Evolutionary conservation across 176 grass and related monocot genomes (phyloP).

Genomic region (Carex littledalei): DNA sequence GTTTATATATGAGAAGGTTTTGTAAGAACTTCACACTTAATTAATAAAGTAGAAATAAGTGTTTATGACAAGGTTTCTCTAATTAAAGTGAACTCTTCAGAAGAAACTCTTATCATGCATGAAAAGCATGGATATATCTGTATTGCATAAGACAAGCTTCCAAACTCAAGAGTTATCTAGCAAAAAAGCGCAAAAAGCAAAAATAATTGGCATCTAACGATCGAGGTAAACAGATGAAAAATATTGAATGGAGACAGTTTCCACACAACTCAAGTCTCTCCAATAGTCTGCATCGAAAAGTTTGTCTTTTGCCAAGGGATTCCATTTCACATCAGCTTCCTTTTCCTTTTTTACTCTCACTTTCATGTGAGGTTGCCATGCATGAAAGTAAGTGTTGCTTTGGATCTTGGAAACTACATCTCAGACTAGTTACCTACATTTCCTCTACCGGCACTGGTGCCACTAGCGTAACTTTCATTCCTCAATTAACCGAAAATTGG

Average conservation of each 20-base stretch:
- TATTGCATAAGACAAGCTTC: neutral
- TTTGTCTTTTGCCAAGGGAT: neutral
- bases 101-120: neutral
- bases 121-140: neutral
- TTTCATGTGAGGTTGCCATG: neutral
- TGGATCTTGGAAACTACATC: neutral
- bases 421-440: neutral
- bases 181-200: neutral
- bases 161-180: neutral
- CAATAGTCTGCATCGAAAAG: neutral
- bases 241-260: neutral
- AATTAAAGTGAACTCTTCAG: neutral
- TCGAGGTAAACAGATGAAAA: neutral
- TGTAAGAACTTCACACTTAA: too few relatives aligned
- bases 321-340: neutral
- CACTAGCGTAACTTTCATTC: neutral
- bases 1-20: too few relatives aligned
- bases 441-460: neutral
- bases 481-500: neutral
- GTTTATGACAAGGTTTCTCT: neutral
- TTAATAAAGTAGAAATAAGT: too few relatives aligned
- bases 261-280: neutral
- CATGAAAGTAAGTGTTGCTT: constrained; percentile 4
- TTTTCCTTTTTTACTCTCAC: neutral
- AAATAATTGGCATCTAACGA: constrained; percentile 1